Evolutionary conservation across 2,329 filamentous ascomycete species (phyloP), one percentile per base, ranked within the genome.

Genomic region (Scortechinia acanthostroma): DNA sequence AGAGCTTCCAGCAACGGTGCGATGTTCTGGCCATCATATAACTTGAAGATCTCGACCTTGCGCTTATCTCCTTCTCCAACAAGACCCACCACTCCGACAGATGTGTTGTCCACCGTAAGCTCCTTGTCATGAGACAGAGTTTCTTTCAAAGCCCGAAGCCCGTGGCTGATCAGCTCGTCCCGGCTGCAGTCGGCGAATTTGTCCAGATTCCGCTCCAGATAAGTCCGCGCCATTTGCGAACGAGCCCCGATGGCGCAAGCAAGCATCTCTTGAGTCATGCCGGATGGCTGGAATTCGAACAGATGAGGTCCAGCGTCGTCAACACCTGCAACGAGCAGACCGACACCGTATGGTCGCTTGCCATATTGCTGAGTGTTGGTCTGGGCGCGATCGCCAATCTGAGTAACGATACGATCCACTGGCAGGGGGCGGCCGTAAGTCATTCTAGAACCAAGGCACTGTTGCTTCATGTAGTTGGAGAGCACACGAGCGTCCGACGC

Each of bases 401-500:
- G 86, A 52, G 83, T 78, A 54, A 95, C 91, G 57, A 97, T 88
- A 51, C 87, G 86, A 59, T 89, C 85, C 61, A 97, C 74, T 22
- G 90, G 88, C 63, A 98, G 93, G 54, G 91, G 83, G 54, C 93
- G 91, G 69, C 88, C 91, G 73, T 95, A 97, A 47, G 90, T 95
- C 57, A 98, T 84, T 65, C 91, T 90, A 58, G 93, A 91, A 59
- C 88, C 87, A 59, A 98, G 88, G 51, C 89, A 95, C 72, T 97
- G 93, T 71, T 95, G 90, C 76, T 96, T 97, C 91, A 98, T 97
- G 76, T 96, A 98, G 80, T 98, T 98, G 76, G 91, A 96, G 57
- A 98, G 90, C 57, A 98, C 93, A 60, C 93, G 93, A 62, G 91
- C 93, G 68, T 98, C 93, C 48, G 91, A 96, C 54, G 93, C 93